Evolutionary conservation across 2,329 filamentous ascomycete genomes (phyloP), one percentile per base, ranked within the genome.

Genomic region (Alternaria triticimaculans): DNA sequence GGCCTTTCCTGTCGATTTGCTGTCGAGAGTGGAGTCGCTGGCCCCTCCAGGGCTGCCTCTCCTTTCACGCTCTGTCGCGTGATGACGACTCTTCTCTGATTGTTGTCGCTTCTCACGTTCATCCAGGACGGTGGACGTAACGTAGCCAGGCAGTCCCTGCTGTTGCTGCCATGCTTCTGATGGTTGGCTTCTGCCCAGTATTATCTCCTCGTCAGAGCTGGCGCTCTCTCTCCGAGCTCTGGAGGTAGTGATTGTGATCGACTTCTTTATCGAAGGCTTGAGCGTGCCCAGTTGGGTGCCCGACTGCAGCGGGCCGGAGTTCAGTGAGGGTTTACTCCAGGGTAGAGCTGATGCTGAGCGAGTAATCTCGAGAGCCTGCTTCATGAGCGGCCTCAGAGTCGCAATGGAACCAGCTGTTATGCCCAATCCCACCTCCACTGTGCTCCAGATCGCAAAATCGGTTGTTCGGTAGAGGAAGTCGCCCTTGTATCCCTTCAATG

Each of bases 371-470:
- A 66, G 63, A 26, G 63, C 65, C 30, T 69, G 65, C 60, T 71
- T 73, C 61, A 72, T 60, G 45, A 76, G 70, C 0, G 74, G 74
- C 21, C 73, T 69, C 0, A 76, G 61, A 2, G 74, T 76, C 8
- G 74, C 74, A 21, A 76, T 73, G 30, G 68, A 75, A 49, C 73
- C 72, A 12, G 74, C 74, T 45, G 72, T 68, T 59, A 76, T 74
- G 10, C 72, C 74, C 8, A 76, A 55, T 21, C 74, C 74, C 45
- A 72, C 64, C 64, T 76, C 74, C 3, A 74, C 68, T 5, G 70
- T 72, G 28, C 69, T 74, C 74, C 74, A 77, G 43, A 77, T 76
- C 23, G 75, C 74, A 30, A 77, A 76, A 55, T 77, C 71, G 18
- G 69, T 70, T 3, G 75, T 77, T 30, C 68, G 65, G 41, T 73